Evolutionary conservation across 2,329 filamentous ascomycete genomes (phyloP), one percentile per base, ranked within the genome.

Genomic region (Cladorrhinum sp.): DNA sequence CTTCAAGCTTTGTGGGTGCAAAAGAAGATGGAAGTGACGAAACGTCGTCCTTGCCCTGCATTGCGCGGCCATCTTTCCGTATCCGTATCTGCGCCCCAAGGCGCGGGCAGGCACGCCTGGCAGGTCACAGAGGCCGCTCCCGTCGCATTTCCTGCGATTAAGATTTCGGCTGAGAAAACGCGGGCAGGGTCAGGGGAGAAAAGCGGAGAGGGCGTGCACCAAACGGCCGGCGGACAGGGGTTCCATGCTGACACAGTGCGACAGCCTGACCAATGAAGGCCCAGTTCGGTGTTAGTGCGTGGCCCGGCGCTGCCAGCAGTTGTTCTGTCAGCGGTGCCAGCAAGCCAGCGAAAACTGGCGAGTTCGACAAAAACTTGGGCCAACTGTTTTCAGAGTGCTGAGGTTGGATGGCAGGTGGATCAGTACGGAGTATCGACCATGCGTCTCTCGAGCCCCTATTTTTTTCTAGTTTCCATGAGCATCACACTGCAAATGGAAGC

Each of bases 41-140:
- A 55, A 55, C 24, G n/a, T 30, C 23, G 50, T 30, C 24, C 50
- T 53, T 26, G 50, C 21, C 49, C 24, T 21, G 21, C 24, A 26
- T 12, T 26, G 14, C 23, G 23, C 24, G 26, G 26, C 26, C 26
- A 5, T 28, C 26, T 28, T 55, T 55, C 53, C 53, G 33, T 55
- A 23, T 36, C 54, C 54, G 54, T 57, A 57, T 57, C 54, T 57
- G 54, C 54, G 39, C 16, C 23, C 24, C 36, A 24, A 23, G 20
- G 23, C 10, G 33, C 53, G 7, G 33, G 9, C 36, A 16, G 54
- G 9, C 4, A 18, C n/a, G 1, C 30, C 24, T 28, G 50, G 24
- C 24, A 54, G 18, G 26, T 26, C 20, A 24, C 51, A 54, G 26
- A 9, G 28, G 52, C 52, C 21, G n/a, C n/a, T 46, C 42, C n/a